Base-by-base conservation (phyloP, 176 grass and related monocot species). In the Bromus sterilis region DNA sequence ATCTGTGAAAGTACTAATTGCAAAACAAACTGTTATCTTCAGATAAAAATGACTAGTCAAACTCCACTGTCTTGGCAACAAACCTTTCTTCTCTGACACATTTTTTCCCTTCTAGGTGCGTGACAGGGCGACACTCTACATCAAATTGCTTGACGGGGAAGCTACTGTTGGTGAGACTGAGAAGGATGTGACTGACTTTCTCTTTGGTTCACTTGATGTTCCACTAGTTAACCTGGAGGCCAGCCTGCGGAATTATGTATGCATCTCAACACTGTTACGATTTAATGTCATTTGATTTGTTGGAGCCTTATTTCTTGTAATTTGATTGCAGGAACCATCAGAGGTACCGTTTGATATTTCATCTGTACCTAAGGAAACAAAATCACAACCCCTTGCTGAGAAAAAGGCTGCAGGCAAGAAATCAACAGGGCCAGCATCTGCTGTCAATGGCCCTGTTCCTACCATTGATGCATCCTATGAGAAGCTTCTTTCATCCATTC, bases 401-500 rank as follows among this genome's bases (percentile, higher is more conserved):
- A 99, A 99, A 84, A 99, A 99, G 72, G 80, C 96, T 36, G 71
- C 89, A 25, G 96, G 96, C 66, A 99, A 99, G 83, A 99, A 99
- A 67, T 74, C 79, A 84, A 80, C 93, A 21, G 91, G 96, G 57
- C 85, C 82, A 6, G 78, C 58, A 60, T 88, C 91, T 82, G 76
- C 96, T 77, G 76, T 82, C 70, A 93, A 34, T 73, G 93, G 82
- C 55, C 91, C 93, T 43, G 87, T 87, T 81, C 76, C 89, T 36
- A 80, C 83, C 16, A 78, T 89, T 85, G 89, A 93, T 91, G 91
- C 78, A 75, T 90, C 92, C 20, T 95, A 93, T 91, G 93, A 95
- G 85, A 99, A 93, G 80, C 79, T 93, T 75, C 93, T 99, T 88
- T 95, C 91, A 18, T 95, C 91, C 58, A 93, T 99, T 89, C 89